phyloP scores from a whole-genome alignment of 2,329 filamentous ascomycete species.

The Graphium sp. region DNA sequence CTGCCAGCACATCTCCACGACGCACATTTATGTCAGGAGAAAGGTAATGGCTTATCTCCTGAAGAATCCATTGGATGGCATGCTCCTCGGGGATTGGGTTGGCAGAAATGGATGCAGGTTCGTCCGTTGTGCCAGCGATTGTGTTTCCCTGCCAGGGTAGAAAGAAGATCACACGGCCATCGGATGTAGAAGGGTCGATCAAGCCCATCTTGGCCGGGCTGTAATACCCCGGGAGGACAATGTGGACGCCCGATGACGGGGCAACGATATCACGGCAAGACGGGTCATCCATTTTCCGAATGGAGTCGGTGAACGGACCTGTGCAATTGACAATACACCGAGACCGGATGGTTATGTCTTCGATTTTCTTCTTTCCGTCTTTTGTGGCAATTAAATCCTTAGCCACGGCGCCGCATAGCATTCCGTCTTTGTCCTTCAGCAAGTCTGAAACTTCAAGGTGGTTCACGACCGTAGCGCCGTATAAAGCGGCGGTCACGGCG shows the following conservation, averaged over 20 bases:
- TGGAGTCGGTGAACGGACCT: slow-evolving; percentile 72
- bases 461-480: slow-evolving; percentile 69
- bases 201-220: slow-evolving; percentile 75
- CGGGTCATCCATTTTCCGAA: slow-evolving; percentile 71
- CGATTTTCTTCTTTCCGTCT: slow-evolving; percentile 36
- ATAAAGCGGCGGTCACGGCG: slow-evolving; percentile 77
- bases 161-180: slow-evolving; percentile 86
- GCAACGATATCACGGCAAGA: slow-evolving; percentile 62
- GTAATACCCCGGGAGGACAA: slow-evolving; percentile 78
- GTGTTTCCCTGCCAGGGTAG: slow-evolving; percentile 87
- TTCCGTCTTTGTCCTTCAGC: slow-evolving; percentile 57
- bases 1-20: slow-evolving; percentile 72
- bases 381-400: slow-evolving; percentile 53
- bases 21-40: slow-evolving; percentile 74
- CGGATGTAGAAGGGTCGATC: slow-evolving; percentile 72
- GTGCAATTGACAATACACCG: slow-evolving; percentile 81
- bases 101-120: slow-evolving; percentile 51
- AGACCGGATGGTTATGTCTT: slow-evolving; percentile 56
- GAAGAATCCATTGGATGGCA: slow-evolving; percentile 77
- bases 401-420: slow-evolving; percentile 55
- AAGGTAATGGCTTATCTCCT: slow-evolving; percentile 67
- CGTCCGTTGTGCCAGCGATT: slow-evolving; percentile 77
- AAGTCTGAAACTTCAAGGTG: slow-evolving; percentile 67
- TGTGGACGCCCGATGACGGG: slow-evolving; percentile 70
- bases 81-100: slow-evolving; percentile 68